Evolutionary conservation across 106 monocot species (phyloP), one percentile per base, ranked within the genome.

Genomic region (Agapanthus africanus): DNA sequence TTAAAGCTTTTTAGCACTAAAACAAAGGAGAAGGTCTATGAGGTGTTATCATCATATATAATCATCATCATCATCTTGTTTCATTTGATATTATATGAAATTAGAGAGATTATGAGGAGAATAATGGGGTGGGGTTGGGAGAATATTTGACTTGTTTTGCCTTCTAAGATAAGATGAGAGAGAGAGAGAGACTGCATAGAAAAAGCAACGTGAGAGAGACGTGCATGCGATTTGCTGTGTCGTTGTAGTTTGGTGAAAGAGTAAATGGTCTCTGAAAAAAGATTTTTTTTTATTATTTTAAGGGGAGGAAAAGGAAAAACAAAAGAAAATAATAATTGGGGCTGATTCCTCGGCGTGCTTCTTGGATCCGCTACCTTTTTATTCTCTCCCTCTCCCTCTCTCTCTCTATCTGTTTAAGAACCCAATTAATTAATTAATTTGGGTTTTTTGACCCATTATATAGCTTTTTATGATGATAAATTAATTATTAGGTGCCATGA

Each of bases 171-270:
- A n/a, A n/a, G n/a, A n/a, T n/a, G n/a, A n/a, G 13, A 35, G 56
- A 50, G 50, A 44, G 44, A 44, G 44, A 44, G 19, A 50, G 50
- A 50, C 4, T 15, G 47, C 10, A 19, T 15, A 47, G 15, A 33
- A 25, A 30, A 33, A 59, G 22, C 32, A 65, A 40, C 23, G 70
- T 70, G 74, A 80, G 46, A 54, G 70, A 64, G 74, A 80, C 74
- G 74, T 80, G 79, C 79, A 80, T 80, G 79, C 51, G 63, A 64
- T 73, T 69, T 67, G 70, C 60, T 65, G 76, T 69, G 49, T 38
- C 42, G 66, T 66, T 42, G 22, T 66, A 7, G 22, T 35, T 61
- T 5, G 60, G 60, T 61, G 35, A 59, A n/a, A 59, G 60, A 61
- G 60, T 61, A 61, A 30, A 42, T n/a, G 51, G 42, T 16, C 47